Percentiles rank a stretch among this genome's conserved stretches.
Conservation (phyloP, 768 basidiomycete genomes). For the Kwoniella shandongensis region DNA sequence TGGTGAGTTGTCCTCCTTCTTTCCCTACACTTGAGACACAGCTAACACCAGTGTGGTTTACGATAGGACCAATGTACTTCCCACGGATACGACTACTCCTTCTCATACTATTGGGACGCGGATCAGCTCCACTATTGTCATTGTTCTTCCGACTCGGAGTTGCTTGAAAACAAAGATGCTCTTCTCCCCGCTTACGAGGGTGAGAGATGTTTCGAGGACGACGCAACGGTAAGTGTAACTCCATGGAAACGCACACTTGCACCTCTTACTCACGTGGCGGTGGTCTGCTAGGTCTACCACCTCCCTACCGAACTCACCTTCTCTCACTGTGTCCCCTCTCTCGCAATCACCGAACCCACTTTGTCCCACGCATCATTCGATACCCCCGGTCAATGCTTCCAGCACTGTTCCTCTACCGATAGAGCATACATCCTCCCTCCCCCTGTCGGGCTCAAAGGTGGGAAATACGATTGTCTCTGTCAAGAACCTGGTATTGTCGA, state of each 20-base stretch:
- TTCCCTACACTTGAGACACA: too few relatives aligned
- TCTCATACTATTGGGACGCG: conserved; percentile 13
- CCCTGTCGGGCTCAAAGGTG: conserved; percentile 3
- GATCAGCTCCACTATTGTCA: conserved; percentile 18
- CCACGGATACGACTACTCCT: conserved; percentile 18
- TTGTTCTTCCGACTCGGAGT: background rate
- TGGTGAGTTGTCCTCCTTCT: conserved; percentile 1
- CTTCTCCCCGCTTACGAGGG: conserved; percentile 16
- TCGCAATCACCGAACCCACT: background rate
- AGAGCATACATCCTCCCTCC: conserved; percentile 16
- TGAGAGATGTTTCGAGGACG: conserved; percentile 10
- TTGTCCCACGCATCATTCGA: background rate
- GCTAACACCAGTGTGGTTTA: too few relatives aligned
- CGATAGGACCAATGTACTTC: conserved; percentile 17
- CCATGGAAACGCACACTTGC: too few relatives aligned
- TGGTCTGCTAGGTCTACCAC: conserved; percentile 19
- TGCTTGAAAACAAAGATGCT: background rate
- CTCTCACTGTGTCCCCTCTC: conserved; percentile 13
- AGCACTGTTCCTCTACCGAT: conserved; percentile 8
- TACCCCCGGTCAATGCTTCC: conserved; percentile 17
- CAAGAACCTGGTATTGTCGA: conserved; percentile 16
- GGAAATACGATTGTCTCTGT: conserved; percentile 17
- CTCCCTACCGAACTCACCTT: conserved; percentile 11
- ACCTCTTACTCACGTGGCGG: too few relatives aligned
- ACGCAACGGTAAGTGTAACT: background rate